Evolutionary conservation across 169 alveolate genomes (phyloP), one percentile per base, ranked within the genome.

Genomic region (Plasmodium chabaudi): DNA sequence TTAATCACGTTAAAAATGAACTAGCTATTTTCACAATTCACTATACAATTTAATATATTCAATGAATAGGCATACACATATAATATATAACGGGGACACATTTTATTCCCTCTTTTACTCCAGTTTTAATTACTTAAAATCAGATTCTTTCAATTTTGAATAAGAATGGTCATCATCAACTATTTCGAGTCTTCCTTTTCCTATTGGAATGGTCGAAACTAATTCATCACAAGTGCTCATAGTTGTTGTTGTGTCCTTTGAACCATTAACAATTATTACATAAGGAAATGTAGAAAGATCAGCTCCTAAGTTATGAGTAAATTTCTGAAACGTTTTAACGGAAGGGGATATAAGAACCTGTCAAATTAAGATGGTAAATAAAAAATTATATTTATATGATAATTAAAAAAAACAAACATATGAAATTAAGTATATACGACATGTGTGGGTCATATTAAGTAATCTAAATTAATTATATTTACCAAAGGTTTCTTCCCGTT

Each of bases 301-400:
- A 23, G 72, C 42, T 39, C 60, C 82, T 79, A 55, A 53, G 63
- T 79, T 79, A 17, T 79, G 89, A 21, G 89, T 79, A 47, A 79
- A 79, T 79, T 79, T 79, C 53, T 79, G 89, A 70, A 79, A 79
- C 46, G 72, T 79, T 51, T 42, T 79, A 69, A 79, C 84, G 55
- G 89, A 79, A n/a, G 89, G 89, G 71, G 89, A 79, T 27, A 79
- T 61, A 65, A 79, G 89, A 55, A 79, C 39, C 89, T 79, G 46
- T 19, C 13, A 44, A 56, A 39, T 12, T 12, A 55, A 53, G 23
- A 55, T 27, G 15, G 49, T 56, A 56, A 56, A 56, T 19, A 23
- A 57, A 39, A 44, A 72, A 21, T 21, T 27, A 49, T 3, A 34
- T 34, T 34, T 34, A 34, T 34, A 34, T 34, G 42, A 3, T 34